Evolutionary conservation across 345 rosid genomes (phyloP).

Genomic region (Triadica sebifera): DNA sequence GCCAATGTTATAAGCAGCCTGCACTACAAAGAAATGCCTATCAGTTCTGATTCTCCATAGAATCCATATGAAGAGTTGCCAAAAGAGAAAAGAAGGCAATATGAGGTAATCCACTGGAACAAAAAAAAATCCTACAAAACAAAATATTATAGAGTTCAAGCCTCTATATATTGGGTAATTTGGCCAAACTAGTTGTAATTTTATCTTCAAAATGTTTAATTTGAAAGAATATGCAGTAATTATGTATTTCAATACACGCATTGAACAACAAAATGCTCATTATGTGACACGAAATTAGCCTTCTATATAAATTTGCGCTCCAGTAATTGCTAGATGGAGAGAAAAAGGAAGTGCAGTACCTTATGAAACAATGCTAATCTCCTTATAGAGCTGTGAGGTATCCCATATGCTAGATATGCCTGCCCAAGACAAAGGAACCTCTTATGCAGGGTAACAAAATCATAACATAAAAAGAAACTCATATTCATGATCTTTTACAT

Average conservation of each 20-base stretch:
- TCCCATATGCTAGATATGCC: conserved; percentile 90
- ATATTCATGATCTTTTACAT: conserved; percentile 45
- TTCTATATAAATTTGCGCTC: not conserved
- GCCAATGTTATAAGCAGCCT: conserved; percentile 88
- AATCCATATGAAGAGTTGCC: conserved; percentile 3
- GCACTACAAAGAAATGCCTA: conserved; percentile 50
- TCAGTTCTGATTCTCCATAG: conserved; percentile 21
- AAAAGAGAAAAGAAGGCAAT: not conserved
- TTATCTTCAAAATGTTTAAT: not conserved
- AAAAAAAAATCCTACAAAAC: not conserved
- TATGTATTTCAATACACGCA: too few species aligned
- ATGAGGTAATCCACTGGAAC: not conserved
- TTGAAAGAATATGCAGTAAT: not conserved
- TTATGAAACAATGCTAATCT: conserved; percentile 88
- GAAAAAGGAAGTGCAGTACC: conserved; percentile 50
- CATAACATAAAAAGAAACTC: not conserved
- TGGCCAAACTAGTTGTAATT: not conserved
- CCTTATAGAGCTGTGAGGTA: conserved; percentile 64
- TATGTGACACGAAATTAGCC: not conserved
- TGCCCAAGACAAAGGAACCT: conserved; percentile 24
- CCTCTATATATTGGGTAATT: not conserved
- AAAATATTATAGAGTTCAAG: not conserved
- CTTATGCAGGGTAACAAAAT: conserved; percentile 12
- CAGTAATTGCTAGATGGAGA: not conserved
- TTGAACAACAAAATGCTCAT: too few species aligned